Conservation (phyloP, 148 eudicot genomes). For the Chenopodium suecicum region DNA sequence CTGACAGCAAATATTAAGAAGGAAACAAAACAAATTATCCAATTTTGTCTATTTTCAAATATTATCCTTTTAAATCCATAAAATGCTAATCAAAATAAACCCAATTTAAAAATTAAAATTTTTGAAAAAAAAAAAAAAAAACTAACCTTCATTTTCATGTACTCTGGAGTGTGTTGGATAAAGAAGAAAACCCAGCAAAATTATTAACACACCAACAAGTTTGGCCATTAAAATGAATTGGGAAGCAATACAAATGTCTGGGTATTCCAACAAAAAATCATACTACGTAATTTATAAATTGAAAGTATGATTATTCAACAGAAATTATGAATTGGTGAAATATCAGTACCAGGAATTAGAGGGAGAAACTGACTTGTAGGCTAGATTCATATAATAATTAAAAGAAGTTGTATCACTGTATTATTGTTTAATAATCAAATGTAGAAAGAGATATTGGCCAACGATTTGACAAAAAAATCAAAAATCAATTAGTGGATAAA, state of each 20-base stretch:
- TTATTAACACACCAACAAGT: constrained; percentile 10
- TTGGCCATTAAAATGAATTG: constrained; percentile 15
- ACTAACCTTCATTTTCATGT: constrained; percentile 32
- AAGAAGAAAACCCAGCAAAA: constrained; percentile 21
- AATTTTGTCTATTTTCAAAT: neutral
- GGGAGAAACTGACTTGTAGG: no score
- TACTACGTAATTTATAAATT: neutral
- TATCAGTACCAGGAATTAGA: no score
- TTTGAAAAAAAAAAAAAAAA: neutral
- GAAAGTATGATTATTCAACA: neutral
- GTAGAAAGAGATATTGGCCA: no score
- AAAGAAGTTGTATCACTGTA: no score
- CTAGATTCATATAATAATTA: no score
- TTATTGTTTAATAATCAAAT: no score
- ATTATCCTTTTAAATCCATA: neutral
- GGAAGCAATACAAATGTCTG: neutral
- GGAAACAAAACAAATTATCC: neutral
- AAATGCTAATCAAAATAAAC: neutral
- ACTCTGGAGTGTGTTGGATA: constrained; percentile 25
- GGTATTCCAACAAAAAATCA: neutral
- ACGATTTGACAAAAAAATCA: no score
- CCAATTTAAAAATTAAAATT: neutral
- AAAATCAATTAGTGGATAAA: no score
- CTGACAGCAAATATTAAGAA: neutral
- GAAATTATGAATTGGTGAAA: neutral